Evolutionary conservation across 1,139 yeast genomes (phyloP).

Genomic region (Zygosaccharomyces sapae): DNA sequence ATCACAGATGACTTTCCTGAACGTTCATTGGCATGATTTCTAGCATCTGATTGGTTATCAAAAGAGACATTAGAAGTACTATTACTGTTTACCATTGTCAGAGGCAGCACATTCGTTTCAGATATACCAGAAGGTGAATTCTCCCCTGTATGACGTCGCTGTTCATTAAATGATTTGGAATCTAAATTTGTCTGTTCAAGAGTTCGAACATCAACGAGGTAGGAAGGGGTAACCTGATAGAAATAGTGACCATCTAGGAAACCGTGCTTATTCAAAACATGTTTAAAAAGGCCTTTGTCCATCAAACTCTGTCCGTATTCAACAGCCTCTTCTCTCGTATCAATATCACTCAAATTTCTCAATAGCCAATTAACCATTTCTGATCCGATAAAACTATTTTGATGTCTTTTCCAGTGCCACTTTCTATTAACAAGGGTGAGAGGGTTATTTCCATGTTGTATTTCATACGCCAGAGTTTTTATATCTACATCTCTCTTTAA

Average conservation of each 20-base stretch:
- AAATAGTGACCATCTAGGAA: slow-evolving; percentile 92
- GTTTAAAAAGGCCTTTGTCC: slow-evolving; percentile 67
- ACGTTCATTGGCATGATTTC: slow-evolving; percentile 1
- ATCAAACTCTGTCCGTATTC: slow-evolving; percentile 71
- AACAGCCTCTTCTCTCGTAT: slow-evolving; percentile 77
- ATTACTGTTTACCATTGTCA: slow-evolving; percentile 11
- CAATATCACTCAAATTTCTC: slow-evolving; percentile 72
- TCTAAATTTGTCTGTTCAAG: slow-evolving; percentile 8
- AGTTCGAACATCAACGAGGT: slow-evolving; percentile 29
- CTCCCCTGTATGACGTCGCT: slow-evolving; percentile 11
- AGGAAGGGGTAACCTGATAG: slow-evolving; percentile 65
- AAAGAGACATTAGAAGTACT: slow-evolving; percentile 12
- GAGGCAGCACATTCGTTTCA: slow-evolving; percentile 9
- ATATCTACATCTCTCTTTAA: slow-evolving; percentile 43
- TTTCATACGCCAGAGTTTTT: slow-evolving; percentile 54
- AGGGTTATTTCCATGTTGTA: slow-evolving; percentile 57
- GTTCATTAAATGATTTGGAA: slow-evolving; percentile 6
- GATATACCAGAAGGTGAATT: slow-evolving; percentile 12
- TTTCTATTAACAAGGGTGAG: slow-evolving; percentile 66
- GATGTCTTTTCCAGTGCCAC: slow-evolving; percentile 86
- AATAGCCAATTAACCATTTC: slow-evolving; percentile 84
- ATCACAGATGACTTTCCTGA: slow-evolving; percentile 27
- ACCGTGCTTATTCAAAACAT: slow-evolving; percentile 78
- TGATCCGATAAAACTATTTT: slow-evolving; percentile 76
- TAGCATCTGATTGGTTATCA: slow-evolving; percentile 10